Conservation (phyloP, 2,329 filamentous ascomycete genomes). For the Dactylellina parvicollis region DNA sequence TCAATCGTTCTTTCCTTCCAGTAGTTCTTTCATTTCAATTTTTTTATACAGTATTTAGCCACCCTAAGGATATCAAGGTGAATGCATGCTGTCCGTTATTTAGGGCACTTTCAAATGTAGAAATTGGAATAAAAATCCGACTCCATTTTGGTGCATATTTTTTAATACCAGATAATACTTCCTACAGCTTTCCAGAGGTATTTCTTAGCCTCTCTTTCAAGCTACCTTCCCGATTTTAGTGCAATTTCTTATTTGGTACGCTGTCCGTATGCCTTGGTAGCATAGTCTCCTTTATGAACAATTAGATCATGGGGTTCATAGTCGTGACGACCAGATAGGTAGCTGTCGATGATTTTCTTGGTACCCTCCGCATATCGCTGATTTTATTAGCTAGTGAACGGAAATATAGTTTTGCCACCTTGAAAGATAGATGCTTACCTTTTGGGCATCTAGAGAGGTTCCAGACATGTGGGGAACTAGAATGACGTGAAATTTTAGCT, state of each 20-base stretch:
- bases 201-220: too few relatives aligned
- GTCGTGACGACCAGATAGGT: slow-evolving; percentile 86
- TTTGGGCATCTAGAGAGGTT: slow-evolving; percentile 97
- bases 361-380: slow-evolving; percentile 82
- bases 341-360: slow-evolving; percentile 90
- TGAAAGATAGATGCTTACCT: slow-evolving; percentile 59
- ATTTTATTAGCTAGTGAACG: background rate
- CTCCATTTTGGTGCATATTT: too few relatives aligned
- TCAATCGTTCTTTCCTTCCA: background rate
- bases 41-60: slow-evolving; percentile 66
- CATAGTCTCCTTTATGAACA: slow-evolving; percentile 87
- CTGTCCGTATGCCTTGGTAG: slow-evolving; percentile 91
- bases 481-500: background rate
- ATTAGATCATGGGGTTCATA: slow-evolving; percentile 93
- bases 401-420: background rate
- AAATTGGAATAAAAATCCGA: too few relatives aligned
- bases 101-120: too few relatives aligned
- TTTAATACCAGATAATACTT: too few relatives aligned
- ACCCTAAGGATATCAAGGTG: too few relatives aligned
- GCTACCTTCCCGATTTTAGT: too few relatives aligned
- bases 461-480: slow-evolving; percentile 94
- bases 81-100: too few relatives aligned
- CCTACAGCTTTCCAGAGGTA: too few relatives aligned
- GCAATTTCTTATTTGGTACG: slow-evolving; percentile 33
- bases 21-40: slow-evolving; percentile 42